These are phyloP conservation scores for Camellia granthamiana DNA, from an alignment of 148 eudicot species.

Conservation along the genomic window DNA sequence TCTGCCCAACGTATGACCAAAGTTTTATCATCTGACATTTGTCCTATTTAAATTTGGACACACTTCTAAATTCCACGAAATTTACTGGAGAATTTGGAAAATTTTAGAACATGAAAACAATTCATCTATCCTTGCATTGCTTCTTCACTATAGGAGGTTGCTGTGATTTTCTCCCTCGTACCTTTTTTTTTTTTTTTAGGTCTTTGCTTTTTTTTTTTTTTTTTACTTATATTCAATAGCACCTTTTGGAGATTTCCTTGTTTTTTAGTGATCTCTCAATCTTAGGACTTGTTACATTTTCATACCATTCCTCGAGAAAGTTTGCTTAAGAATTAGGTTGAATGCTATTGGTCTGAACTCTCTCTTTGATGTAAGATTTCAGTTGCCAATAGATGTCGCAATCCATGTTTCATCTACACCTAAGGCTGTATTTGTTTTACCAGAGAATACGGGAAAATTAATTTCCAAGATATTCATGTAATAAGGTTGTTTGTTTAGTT, in stretches of 20 bases:
- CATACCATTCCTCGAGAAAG: too few species aligned
- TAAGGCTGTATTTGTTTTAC: too few species aligned
- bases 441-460: too few species aligned
- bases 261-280: not conserved
- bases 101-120: not conserved
- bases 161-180: not conserved
- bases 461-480: too few species aligned
- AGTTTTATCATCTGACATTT: not conserved
- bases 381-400: not conserved
- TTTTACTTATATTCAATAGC: too few species aligned
- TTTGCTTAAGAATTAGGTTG: not conserved
- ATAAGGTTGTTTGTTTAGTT: too few species aligned
- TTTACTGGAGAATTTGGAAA: not conserved
- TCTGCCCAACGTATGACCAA: too few species aligned
- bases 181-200: not conserved
- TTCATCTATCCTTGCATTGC: not conserved
- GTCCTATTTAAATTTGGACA: not conserved
- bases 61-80: not conserved
- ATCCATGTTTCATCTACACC: not conserved
- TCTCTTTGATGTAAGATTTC: conserved; percentile 1
- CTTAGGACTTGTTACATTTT: not conserved
- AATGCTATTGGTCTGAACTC: not conserved
- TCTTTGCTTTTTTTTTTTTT: not conserved
- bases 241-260: not conserved
- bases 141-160: not conserved